A percentile compares a stretch with the other conserved stretches of the same genome.
Conservation (phyloP, 768 basidiomycete species). For the Harrya chromipes region DNA sequence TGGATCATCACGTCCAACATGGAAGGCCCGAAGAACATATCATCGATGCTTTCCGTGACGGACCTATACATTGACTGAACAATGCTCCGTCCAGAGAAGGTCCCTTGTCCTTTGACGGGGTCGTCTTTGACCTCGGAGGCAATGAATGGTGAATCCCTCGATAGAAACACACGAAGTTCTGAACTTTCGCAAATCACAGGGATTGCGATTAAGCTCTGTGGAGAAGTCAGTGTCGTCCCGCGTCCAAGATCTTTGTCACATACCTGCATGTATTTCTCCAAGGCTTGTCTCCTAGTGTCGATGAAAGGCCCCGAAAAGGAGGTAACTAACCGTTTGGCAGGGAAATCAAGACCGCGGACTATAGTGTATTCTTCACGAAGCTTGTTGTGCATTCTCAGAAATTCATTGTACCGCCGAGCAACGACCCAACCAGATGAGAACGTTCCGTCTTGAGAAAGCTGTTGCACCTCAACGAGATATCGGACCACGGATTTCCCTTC, state of each 20-base stretch:
- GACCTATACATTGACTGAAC: constrained; percentile 88
- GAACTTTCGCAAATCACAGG: constrained; percentile 77
- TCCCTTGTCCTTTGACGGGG: constrained; percentile 38
- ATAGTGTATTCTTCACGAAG: constrained; percentile 70
- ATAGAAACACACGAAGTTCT: constrained; percentile 82
- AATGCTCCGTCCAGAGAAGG: constrained; percentile 68
- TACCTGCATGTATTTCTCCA: constrained; percentile 93
- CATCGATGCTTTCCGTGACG: constrained; percentile 93
- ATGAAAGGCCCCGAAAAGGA: constrained; percentile 86
- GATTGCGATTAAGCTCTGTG: constrained; percentile 68
- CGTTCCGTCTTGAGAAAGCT: constrained; percentile 73
- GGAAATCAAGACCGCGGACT: constrained; percentile 79
- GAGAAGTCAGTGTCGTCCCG: neutral
- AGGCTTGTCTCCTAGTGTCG: constrained; percentile 68
- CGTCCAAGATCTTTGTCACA: neutral
- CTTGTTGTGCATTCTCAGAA: constrained; percentile 83
- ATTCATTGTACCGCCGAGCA: constrained; percentile 92
- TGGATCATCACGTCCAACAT: constrained; percentile 96
- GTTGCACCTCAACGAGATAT: constrained; percentile 90
- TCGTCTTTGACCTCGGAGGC: constrained; percentile 47
- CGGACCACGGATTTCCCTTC: constrained; percentile 88
- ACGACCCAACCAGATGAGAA: constrained; percentile 91
- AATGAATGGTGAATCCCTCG: constrained; percentile 81
- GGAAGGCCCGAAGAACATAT: constrained; percentile 94
- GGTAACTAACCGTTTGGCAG: constrained; percentile 88